phyloP scores from a whole-genome alignment of 305 asterid genomes.

The Solanum hybrid region DNA sequence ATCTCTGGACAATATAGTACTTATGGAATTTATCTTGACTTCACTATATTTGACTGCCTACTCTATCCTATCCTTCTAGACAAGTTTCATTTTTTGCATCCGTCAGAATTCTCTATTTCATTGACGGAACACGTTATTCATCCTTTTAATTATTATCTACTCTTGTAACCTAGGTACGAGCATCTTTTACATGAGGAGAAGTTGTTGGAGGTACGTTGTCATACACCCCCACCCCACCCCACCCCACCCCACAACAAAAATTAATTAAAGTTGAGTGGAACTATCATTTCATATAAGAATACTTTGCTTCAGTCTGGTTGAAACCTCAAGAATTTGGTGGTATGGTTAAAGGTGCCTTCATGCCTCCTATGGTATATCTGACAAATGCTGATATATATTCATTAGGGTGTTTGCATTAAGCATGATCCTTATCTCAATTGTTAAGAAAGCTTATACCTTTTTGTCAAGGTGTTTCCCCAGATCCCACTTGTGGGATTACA shows the following conservation, averaged over 20 bases:
- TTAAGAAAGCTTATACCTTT: background rate
- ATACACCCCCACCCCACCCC: background rate
- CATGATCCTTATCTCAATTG: background rate
- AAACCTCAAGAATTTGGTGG: conserved; percentile 1
- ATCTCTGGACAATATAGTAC: background rate
- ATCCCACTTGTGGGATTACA: background rate
- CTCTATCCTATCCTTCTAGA: background rate
- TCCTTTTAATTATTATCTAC: background rate
- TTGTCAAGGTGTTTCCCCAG: background rate
- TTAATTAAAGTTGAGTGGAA: background rate
- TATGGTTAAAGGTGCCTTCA: background rate
- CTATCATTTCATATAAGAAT: background rate
- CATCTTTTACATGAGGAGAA: conserved; percentile 76
- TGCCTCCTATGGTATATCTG: background rate
- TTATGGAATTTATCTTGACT: background rate
- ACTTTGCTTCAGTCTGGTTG: background rate
- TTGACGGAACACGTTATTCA: background rate
- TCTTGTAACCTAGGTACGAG: conserved; percentile 52
- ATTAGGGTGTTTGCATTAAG: background rate
- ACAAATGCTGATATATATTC: background rate
- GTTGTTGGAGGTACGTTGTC: conserved; percentile 71
- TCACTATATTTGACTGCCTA: background rate
- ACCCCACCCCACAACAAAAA: background rate
- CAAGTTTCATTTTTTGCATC: background rate
- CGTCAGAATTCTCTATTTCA: background rate